Conservation (phyloP, 2,329 filamentous ascomycete species). For the Fusarium penzigii region DNA sequence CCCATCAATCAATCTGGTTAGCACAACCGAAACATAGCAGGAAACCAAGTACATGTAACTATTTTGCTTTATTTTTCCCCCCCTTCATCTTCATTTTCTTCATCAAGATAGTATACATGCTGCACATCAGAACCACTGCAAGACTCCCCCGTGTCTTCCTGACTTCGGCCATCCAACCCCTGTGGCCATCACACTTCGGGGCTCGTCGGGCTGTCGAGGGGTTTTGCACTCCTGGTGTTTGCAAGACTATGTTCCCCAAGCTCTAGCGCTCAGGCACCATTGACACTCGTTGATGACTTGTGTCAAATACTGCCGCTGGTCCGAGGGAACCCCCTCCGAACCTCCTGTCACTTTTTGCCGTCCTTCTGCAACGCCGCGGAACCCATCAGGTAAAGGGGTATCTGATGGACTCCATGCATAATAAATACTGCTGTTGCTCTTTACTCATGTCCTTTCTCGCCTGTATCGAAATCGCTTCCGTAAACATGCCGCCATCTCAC, state of each 20-base stretch:
- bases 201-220: neutral
- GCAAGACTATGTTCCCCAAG: neutral
- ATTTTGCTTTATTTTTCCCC: neutral
- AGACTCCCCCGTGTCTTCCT: neutral
- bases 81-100: neutral
- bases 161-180: neutral
- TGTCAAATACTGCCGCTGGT: neutral
- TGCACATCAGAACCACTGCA: slow-evolving; percentile 3
- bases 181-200: neutral
- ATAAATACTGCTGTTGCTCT: slow-evolving; percentile 5
- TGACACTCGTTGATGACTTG: neutral
- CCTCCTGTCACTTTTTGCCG: slow-evolving; percentile 19
- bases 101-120: slow-evolving; percentile 14
- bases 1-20: neutral
- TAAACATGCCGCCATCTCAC: slow-evolving; percentile 15
- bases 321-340: slow-evolving; percentile 1
- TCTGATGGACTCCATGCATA: slow-evolving; percentile 14
- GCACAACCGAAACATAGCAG: neutral
- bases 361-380: slow-evolving; percentile 27
- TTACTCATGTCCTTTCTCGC: slow-evolving; percentile 10
- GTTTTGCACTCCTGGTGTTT: neutral
- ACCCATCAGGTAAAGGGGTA: slow-evolving; percentile 23
- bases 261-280: neutral
- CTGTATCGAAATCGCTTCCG: slow-evolving; percentile 20
- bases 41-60: neutral